Base-by-base conservation (phyloP, 2,329 filamentous ascomycete species). In the Colletotrichum cordylinicola region DNA sequence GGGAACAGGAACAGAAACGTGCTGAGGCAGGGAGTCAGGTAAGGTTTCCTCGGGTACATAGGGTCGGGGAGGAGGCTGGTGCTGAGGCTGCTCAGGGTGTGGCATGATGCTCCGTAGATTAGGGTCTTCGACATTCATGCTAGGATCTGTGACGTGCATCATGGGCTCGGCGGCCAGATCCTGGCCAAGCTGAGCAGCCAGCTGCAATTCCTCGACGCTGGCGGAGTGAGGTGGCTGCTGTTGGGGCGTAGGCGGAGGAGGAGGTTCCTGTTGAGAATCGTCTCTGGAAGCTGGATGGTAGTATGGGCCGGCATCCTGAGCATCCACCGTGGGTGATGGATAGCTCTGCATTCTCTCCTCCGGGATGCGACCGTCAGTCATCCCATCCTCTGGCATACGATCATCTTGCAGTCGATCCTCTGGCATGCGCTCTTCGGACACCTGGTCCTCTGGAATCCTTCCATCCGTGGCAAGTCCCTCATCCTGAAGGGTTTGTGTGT, bases 171-270 rank as follows among this genome's bases (percentile, higher is more conserved):
- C 83, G 31, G 89, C 88, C 18, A 92, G 84, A 58, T 87, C 89
- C 75, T 90, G 89, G 64, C 89, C 90, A 56, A 92, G 83, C 79
- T 91, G 90, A 12, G 90, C 90, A 16, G 90, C 90, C 52, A 92
- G 84, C 81, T 91, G 90, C 56, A 92, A 85, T 82, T 92, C 90
- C 78, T 91, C 90, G 7, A 87, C 85, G 73, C 88, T 91, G 43
- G 87, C 83, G 3, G 87, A 84, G 15, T 85, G 85, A 16, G 84
- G 79, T 13, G 84, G 80, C 62, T 88, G 86, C 33, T 87, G 87
- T 60, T 86, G 86, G 24, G 86, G 82, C 18, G 84, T 80, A 16
- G 84, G 81, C 4, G 84, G 79, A 12, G 86, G 85, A 39, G 79
- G 78, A 62, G 82, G 82, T 10, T 73, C 76, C 33, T 73, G 70